A percentile compares a stretch with the other conserved stretches of the same genome.
These are phyloP conservation scores for Xylaria sp. DNA, from an alignment of 2,329 filamentous ascomycete genomes.

Conservation along the genomic window DNA sequence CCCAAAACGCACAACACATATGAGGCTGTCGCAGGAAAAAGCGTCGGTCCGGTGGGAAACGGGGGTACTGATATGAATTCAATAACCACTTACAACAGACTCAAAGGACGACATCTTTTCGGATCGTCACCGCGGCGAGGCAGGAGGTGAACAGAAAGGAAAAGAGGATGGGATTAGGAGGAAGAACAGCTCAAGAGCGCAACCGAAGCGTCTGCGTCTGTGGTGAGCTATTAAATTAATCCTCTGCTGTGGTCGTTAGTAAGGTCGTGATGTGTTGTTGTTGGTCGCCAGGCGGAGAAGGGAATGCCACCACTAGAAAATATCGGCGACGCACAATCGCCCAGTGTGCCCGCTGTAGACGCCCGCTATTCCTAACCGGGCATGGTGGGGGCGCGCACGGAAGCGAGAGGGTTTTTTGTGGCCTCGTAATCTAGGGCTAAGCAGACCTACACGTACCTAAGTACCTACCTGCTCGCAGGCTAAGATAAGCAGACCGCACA, in stretches of 20 bases:
- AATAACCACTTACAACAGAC: slow-evolving; percentile 70
- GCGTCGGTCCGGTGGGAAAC: not conserved
- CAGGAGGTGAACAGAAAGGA: slow-evolving; percentile 43
- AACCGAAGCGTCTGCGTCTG: slow-evolving; percentile 44
- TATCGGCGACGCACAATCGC: slow-evolving; percentile 47
- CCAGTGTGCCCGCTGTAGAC: slow-evolving; percentile 45
- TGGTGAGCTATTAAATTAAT: slow-evolving; percentile 43
- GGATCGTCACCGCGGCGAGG: slow-evolving; percentile 49
- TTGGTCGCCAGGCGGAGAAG: slow-evolving; percentile 45
- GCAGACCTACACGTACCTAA: slow-evolving; percentile 42
- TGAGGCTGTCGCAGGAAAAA: slow-evolving; percentile 11
- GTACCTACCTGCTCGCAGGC: not conserved
- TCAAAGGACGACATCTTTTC: slow-evolving; percentile 76
- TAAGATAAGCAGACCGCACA: not conserved
- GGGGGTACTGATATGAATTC: not conserved
- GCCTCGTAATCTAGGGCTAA: slow-evolving; percentile 46
- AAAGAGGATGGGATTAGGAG: slow-evolving; percentile 39
- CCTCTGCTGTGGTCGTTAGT: slow-evolving; percentile 50
- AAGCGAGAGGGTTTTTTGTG: slow-evolving; percentile 48
- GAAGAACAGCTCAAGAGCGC: slow-evolving; percentile 48
- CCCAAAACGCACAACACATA: not conserved
- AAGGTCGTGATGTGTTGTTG: slow-evolving; percentile 46
- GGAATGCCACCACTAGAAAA: slow-evolving; percentile 46
- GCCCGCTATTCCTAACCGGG: slow-evolving; percentile 40
- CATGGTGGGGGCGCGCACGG: slow-evolving; percentile 42